These are phyloP conservation scores for Microstroma glucosiphilum DNA, from an alignment of 1,284 basidiomycete genomes.

Conservation along the genomic window DNA sequence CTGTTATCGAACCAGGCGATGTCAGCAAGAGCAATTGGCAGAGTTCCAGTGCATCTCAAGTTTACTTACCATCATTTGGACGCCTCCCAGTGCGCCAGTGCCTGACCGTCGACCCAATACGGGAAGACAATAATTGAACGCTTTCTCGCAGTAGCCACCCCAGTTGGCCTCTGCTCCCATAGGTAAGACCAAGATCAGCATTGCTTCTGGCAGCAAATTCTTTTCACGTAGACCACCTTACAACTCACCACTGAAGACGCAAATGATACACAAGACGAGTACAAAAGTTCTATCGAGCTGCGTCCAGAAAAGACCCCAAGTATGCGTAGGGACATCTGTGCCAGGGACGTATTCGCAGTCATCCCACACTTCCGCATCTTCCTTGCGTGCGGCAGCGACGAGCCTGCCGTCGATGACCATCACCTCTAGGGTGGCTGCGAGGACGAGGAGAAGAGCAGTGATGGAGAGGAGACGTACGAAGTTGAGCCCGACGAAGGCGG, in stretches of 20 bases:
- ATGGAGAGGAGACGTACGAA: slow-evolving; percentile 24
- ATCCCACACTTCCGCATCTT: slow-evolving; percentile 11
- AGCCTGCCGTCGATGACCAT: slow-evolving; percentile 20
- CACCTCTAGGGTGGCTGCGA: slow-evolving; percentile 24
- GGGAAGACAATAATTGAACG: slow-evolving; percentile 28
- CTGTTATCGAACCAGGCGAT: neutral
- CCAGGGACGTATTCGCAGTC: slow-evolving; percentile 22
- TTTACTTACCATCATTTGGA: slow-evolving; percentile 21
- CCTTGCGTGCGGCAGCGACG: neutral
- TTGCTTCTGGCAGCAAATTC: neutral
- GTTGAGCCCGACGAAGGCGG: slow-evolving; percentile 29
- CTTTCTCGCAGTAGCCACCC: slow-evolving; percentile 16
- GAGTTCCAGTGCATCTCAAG: slow-evolving; percentile 16
- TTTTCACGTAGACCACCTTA: neutral
- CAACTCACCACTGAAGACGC: slow-evolving; percentile 15
- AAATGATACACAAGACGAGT: slow-evolving; percentile 16
- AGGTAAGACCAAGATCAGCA: neutral
- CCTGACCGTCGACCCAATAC: slow-evolving; percentile 32
- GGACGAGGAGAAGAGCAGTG: slow-evolving; percentile 21
- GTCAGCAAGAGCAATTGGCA: neutral
- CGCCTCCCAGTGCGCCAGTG: slow-evolving; percentile 23
- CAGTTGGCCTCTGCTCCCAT: slow-evolving; percentile 21
- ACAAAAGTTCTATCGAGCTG: slow-evolving; percentile 27
- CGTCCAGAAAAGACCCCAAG: slow-evolving; percentile 36
- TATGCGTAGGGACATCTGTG: slow-evolving; percentile 32